A percentile compares a stretch with the other conserved stretches of the same genome.
phyloP scores from a whole-genome alignment of 1,139 yeast genomes.

The Kurtzmaniella quercitrusa region DNA sequence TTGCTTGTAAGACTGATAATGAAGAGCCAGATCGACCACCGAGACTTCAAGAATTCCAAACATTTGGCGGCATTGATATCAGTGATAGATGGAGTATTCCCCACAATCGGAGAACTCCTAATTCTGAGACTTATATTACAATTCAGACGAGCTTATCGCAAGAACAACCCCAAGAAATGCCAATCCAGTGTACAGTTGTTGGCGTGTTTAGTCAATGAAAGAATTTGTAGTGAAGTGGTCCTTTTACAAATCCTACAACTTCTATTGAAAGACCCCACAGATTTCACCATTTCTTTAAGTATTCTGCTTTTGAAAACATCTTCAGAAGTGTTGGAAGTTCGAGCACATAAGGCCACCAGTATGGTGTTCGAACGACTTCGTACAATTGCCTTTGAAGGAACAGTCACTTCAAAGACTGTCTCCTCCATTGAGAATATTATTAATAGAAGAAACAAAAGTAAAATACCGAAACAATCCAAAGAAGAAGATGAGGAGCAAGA shows the following conservation, averaged over 20 bases:
- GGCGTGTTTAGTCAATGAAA: constrained; percentile 62
- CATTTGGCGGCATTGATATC: constrained; percentile 32
- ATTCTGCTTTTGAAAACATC: constrained; percentile 20
- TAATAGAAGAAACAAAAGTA: constrained; percentile 43
- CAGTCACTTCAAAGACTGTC: constrained; percentile 34
- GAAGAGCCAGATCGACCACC: constrained; percentile 46
- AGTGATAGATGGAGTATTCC: constrained; percentile 63
- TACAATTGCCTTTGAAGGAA: constrained; percentile 53
- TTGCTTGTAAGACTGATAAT: constrained; percentile 53
- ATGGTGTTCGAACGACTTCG: constrained; percentile 62
- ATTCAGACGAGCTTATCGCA: constrained; percentile 53
- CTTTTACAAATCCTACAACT: constrained; percentile 61
- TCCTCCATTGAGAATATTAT: constrained; percentile 52
- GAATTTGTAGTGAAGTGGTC: constrained; percentile 60
- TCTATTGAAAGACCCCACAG: constrained; percentile 49
- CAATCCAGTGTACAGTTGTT: constrained; percentile 45
- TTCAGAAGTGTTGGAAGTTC: constrained; percentile 20
- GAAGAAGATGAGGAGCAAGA: constrained; percentile 71
- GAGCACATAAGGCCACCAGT: constrained; percentile 26
- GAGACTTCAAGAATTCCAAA: constrained; percentile 18
- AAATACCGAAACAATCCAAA: constrained; percentile 44
- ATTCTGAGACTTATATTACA: constrained; percentile 52
- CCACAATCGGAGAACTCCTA: constrained; percentile 62
- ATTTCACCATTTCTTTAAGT: constrained; percentile 32
- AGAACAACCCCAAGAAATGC: constrained; percentile 43